Evolutionary conservation across 176 grass and related monocot species (phyloP).

Genomic region (Avena insularis): DNA sequence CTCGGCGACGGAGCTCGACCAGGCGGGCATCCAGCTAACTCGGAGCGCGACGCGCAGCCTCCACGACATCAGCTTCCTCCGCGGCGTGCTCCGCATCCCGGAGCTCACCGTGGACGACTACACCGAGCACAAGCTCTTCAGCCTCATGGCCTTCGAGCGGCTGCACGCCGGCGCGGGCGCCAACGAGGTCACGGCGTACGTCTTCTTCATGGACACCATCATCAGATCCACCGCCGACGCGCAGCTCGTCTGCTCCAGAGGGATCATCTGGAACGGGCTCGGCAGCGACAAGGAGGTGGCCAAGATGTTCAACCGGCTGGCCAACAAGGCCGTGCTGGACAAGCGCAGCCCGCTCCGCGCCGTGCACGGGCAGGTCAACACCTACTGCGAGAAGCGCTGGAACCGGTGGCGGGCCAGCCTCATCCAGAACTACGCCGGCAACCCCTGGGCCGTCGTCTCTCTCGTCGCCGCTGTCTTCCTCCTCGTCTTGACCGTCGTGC

Average conservation of each 20-base stretch:
- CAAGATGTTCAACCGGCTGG: neutral
- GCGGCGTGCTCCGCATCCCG: neutral
- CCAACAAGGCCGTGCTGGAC: neutral
- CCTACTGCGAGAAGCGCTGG: neutral
- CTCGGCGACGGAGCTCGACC: neutral
- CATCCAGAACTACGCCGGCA: neutral
- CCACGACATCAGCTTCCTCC: neutral
- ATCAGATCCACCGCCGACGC: neutral
- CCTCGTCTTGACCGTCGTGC: neutral
- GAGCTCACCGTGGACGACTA: neutral
- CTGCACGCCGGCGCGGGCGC: neutral
- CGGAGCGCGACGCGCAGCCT: neutral
- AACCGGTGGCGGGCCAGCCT: neutral
- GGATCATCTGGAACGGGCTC: neutral
- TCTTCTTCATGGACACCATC: neutral
- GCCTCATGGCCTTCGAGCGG: neutral
- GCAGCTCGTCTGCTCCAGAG: neutral
- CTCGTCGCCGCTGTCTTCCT: neutral
- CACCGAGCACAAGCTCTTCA: neutral
- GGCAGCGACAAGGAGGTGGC: neutral
- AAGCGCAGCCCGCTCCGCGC: neutral
- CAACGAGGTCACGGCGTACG: neutral
- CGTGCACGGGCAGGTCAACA: neutral
- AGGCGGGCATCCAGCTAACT: neutral
- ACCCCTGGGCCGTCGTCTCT: neutral